Percentiles rank a stretch among this genome's conserved stretches.
These are phyloP conservation scores for Aspergillus sp. DNA, from an alignment of 2,329 filamentous ascomycete genomes.

Conservation along the genomic window DNA sequence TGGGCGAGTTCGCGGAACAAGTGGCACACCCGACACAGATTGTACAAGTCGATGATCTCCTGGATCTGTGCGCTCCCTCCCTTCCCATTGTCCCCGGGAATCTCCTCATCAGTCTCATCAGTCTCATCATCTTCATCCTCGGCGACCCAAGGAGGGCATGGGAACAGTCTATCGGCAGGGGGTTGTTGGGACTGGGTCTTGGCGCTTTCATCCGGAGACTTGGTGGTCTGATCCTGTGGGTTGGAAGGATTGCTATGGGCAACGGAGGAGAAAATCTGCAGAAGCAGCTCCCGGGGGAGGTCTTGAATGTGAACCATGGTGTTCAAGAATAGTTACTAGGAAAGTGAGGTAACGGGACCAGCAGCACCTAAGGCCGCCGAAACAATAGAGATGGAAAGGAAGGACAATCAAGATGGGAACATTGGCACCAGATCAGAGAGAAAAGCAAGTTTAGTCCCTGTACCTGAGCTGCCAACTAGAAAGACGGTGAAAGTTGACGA, in stretches of 20 bases:
- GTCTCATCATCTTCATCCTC: background rate
- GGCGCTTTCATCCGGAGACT: background rate
- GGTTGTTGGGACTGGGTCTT: background rate
- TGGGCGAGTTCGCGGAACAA: slow-evolving; percentile 24
- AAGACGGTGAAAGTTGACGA: too few relatives aligned
- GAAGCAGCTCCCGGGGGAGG: slow-evolving; percentile 25
- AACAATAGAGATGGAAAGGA: background rate
- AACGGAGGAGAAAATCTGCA: slow-evolving; percentile 18
- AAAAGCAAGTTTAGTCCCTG: too few relatives aligned
- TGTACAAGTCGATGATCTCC: slow-evolving; percentile 7
- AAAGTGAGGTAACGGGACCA: too few relatives aligned
- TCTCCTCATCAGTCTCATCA: background rate
- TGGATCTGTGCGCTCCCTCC: background rate
- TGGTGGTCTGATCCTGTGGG: background rate
- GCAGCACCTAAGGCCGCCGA: background rate
- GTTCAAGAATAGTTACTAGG: background rate
- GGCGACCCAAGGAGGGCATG: too few relatives aligned
- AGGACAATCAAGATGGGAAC: too few relatives aligned
- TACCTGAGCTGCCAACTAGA: too few relatives aligned
- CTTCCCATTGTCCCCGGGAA: background rate
- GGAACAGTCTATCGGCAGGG: background rate
- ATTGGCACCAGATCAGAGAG: too few relatives aligned
- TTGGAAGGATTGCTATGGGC: background rate
- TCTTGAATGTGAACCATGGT: slow-evolving; percentile 21
- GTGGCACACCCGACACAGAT: slow-evolving; percentile 25